phyloP scores from a whole-genome alignment of 768 basidiomycete species.

The Rhodotorula toruloides region DNA sequence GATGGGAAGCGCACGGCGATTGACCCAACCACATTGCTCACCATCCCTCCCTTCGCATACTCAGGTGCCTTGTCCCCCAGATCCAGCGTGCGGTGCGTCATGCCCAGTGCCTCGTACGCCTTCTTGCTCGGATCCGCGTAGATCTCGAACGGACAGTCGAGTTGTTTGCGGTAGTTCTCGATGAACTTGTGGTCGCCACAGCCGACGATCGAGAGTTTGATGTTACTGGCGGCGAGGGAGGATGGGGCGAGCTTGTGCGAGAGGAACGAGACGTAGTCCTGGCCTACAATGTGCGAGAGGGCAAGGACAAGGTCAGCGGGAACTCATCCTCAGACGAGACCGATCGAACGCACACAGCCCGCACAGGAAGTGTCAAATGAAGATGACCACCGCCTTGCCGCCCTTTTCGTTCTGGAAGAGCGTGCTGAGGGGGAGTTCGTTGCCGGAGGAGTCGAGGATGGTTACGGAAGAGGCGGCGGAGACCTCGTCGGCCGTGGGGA shows the following conservation, averaged over 20 bases:
- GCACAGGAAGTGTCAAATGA: conserved; percentile 74
- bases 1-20: conserved; percentile 62
- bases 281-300: conserved; percentile 40
- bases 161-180: conserved; percentile 18
- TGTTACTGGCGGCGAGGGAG: conserved; percentile 43
- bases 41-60: conserved; percentile 48
- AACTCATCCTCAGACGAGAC: background rate
- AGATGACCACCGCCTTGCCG: conserved; percentile 64
- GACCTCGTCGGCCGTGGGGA: no score
- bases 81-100: conserved; percentile 57
- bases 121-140: conserved; percentile 27
- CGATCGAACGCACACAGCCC: background rate
- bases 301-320: no score
- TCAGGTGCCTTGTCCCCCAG: conserved; percentile 8
- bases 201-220: conserved; percentile 30
- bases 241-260: conserved; percentile 51
- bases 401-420: conserved; percentile 53
- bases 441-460: conserved; percentile 64
- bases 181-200: conserved; percentile 20
- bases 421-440: conserved; percentile 63
- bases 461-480: no score
- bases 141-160: conserved; percentile 17
- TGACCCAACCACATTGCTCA: conserved; percentile 58
- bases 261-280: conserved; percentile 77
- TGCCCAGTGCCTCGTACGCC: conserved; percentile 62